These are phyloP conservation scores for Terfezia boudieri DNA, from an alignment of 495 filamentous ascomycete species.

Conservation along the genomic window DNA sequence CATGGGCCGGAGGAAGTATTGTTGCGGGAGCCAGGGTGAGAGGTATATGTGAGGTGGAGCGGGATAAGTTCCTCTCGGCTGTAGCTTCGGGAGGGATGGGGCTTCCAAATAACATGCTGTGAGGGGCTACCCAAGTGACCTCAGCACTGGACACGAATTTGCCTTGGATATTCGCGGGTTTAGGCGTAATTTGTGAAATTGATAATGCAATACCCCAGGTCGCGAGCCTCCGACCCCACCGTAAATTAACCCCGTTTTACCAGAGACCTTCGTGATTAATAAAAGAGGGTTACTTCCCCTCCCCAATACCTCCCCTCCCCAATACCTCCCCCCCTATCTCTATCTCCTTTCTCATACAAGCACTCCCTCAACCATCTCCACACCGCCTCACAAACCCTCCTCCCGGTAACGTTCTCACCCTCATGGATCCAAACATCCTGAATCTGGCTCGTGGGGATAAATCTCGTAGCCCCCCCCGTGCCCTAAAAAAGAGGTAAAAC, in stretches of 20 bases:
- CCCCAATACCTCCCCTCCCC: neutral
- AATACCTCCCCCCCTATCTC: neutral
- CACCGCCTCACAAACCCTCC: conserved; percentile 52
- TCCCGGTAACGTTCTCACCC: conserved; percentile 43
- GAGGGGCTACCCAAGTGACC: too few species aligned
- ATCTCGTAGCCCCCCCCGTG: conserved; percentile 39
- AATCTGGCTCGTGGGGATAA: conserved; percentile 82
- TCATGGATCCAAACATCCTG: conserved; percentile 88
- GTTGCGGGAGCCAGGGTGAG: conserved; percentile 54
- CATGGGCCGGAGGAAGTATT: conserved; percentile 77
- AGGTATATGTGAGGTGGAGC: conserved; percentile 61
- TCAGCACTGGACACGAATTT: too few species aligned
- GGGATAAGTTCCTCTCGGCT: conserved; percentile 29
- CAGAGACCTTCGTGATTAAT: too few species aligned
- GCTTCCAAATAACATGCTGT: conserved; percentile 2
- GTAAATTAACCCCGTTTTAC: too few species aligned
- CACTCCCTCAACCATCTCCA: conserved; percentile 59
- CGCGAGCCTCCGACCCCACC: too few species aligned
- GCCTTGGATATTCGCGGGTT: too few species aligned
- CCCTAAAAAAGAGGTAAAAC: neutral
- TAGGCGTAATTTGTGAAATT: too few species aligned
- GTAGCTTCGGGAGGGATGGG: conserved; percentile 14
- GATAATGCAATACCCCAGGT: too few species aligned
- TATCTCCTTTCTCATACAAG: conserved; percentile 19
- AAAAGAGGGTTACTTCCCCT: too few species aligned